Evolutionary conservation across 352 stramenopile genomes (phyloP), one percentile per base, ranked within the genome.

Genomic region (Paralagenidium karlingii): DNA sequence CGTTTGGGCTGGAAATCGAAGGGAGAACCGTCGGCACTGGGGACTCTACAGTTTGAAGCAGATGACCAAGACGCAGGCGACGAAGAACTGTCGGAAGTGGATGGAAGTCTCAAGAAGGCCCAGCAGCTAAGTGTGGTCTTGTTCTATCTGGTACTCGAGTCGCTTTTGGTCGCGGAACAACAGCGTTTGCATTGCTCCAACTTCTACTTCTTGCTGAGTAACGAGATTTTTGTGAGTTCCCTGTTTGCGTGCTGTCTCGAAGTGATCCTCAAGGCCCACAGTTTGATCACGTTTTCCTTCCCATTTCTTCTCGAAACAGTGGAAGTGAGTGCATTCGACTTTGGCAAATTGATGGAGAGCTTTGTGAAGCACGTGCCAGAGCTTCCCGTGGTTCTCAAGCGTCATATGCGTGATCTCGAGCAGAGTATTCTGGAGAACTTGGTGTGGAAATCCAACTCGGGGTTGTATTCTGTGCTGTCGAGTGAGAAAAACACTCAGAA

Each of bases 391-490:
- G 65, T 62, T 6, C 62, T 93, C 28, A 90, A 90, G 49, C 64
- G 79, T 25, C 76, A 90, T 56, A 86, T 93, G 75, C 60, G 75
- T 7, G 71, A 93, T 43, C 49, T 93, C 0, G 80, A 93, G 46
- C 69, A 93, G 49, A 75, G 63, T 24, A 84, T 93, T 39, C 38
- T 93, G 18, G 75, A 90, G 40, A 82, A 69, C 18, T 43, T 78
- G 10, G 74, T 68, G 28, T 93, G 79, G 79, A 49, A 58, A 48
- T 64, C 68, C 0, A 59, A 84, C 37, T 93, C 79, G 7, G 60
- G 74, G 8, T 51, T 93, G 9, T 90, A 82, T 36, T 42, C 58
- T 11, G 55, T 88, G 15, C 58, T 91, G 7, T 43, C 62, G 34
- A 58, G 58, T 9, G 55, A 68, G 21, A 54, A 53, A 1, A 31